Conservation (phyloP, 495 filamentous ascomycete species). For the Hypoxylon perforatum region DNA sequence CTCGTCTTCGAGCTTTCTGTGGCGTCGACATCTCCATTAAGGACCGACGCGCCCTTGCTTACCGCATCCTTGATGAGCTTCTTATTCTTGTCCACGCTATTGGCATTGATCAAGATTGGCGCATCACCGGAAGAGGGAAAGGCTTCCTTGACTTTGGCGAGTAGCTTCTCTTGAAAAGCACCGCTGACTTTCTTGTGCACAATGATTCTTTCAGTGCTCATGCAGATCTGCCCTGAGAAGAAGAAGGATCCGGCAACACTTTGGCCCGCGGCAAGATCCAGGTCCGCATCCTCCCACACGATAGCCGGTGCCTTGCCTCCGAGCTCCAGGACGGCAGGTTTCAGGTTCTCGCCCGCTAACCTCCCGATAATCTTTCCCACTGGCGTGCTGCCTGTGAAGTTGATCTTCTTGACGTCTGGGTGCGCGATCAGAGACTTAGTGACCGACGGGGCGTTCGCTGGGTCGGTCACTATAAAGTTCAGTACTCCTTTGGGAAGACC, state of each 20-base stretch:
- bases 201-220: constrained; percentile 89
- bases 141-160: constrained; percentile 59
- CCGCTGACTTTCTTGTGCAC: constrained; percentile 76
- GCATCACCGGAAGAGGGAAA: constrained; percentile 63
- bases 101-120: constrained; percentile 69
- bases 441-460: constrained; percentile 63
- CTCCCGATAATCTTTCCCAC: constrained; percentile 69
- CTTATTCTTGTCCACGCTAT: constrained; percentile 74
- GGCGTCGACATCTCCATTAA: constrained; percentile 65
- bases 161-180: constrained; percentile 72
- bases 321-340: constrained; percentile 75
- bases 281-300: constrained; percentile 73
- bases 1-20: constrained; percentile 61
- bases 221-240: constrained; percentile 82
- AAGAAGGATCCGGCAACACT: constrained; percentile 65
- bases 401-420: constrained; percentile 68
- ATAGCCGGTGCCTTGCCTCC: constrained; percentile 75
- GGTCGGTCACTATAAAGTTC: constrained; percentile 66
- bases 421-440: constrained; percentile 67
- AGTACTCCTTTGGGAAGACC: constrained; percentile 72
- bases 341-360: constrained; percentile 70
- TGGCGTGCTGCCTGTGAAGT: constrained; percentile 72
- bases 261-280: constrained; percentile 65
- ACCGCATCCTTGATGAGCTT: constrained; percentile 73
- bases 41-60: constrained; percentile 72